These are phyloP conservation scores for Lentinula lateritia DNA, from an alignment of 768 basidiomycete species.

Conservation along the genomic window DNA sequence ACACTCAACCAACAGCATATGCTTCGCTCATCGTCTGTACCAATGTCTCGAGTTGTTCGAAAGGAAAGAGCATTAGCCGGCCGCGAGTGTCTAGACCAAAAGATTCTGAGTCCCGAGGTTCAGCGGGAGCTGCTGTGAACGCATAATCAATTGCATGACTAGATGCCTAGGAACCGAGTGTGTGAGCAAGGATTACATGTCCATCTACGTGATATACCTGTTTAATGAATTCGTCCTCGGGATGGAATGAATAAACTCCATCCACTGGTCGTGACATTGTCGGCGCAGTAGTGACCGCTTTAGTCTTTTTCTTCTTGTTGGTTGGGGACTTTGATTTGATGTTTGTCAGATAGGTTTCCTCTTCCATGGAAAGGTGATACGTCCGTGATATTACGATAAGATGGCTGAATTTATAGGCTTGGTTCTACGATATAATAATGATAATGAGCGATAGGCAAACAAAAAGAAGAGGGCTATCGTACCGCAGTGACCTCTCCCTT, in stretches of 20 bases:
- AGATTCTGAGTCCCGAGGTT: slow-evolving; percentile 54
- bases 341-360: slow-evolving; percentile 48
- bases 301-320: slow-evolving; percentile 30
- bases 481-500: slow-evolving; percentile 65
- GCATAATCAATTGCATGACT: slow-evolving; percentile 42
- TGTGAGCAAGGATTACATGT: neutral
- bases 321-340: slow-evolving; percentile 30
- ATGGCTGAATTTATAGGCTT: slow-evolving; percentile 69
- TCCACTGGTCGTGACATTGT: slow-evolving; percentile 28
- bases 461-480: slow-evolving; percentile 18
- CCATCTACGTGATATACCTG: slow-evolving; percentile 33
- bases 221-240: slow-evolving; percentile 75
- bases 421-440: slow-evolving; percentile 30
- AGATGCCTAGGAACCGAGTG: slow-evolving; percentile 35
- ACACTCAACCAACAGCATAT: slow-evolving; percentile 17
- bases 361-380: slow-evolving; percentile 67
- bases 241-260: slow-evolving; percentile 72
- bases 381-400: slow-evolving; percentile 72
- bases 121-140: slow-evolving; percentile 45
- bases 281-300: slow-evolving; percentile 16
- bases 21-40: slow-evolving; percentile 31
- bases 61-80: slow-evolving; percentile 57
- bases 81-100: slow-evolving; percentile 72
- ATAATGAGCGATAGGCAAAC: neutral
- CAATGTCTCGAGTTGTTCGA: slow-evolving; percentile 32